These are phyloP conservation scores for Penicillium verrucosum DNA, from an alignment of 2,329 filamentous ascomycete genomes.

Conservation along the genomic window DNA sequence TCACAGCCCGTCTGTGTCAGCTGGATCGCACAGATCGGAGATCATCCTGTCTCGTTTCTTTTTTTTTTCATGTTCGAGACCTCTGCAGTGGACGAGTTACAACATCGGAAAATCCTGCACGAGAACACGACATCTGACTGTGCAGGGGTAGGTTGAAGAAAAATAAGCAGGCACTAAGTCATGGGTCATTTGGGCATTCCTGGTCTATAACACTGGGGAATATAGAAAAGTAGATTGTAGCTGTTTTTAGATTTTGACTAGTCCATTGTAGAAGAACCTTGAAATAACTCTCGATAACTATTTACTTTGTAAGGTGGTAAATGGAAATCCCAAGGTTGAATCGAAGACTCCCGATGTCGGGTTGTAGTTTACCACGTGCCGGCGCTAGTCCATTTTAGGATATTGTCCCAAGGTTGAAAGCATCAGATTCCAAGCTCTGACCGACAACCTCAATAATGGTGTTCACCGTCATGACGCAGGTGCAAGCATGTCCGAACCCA, in stretches of 20 bases:
- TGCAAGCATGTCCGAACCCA: constrained; percentile 44
- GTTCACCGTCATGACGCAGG: constrained; percentile 17
- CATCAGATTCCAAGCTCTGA: constrained; percentile 14
- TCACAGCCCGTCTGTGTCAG: constrained; percentile 21
- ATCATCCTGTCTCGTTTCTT: constrained; percentile 9
- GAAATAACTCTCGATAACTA: not conserved
- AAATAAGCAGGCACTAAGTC: constrained; percentile 1
- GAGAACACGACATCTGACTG: constrained; percentile 3
- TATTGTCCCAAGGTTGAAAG: constrained; percentile 10
- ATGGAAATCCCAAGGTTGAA: not conserved
- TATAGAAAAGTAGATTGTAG: not conserved
- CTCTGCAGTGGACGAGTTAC: not conserved
- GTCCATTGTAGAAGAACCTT: not conserved
- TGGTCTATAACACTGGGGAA: not conserved
- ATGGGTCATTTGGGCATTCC: not conserved
- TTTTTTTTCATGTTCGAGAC: constrained; percentile 9
- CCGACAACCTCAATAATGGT: not conserved
- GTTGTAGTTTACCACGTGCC: constrained; percentile 11
- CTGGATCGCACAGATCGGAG: constrained; percentile 18
- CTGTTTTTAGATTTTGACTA: not conserved
- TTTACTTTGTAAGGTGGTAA: not conserved
- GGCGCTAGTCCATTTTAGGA: constrained; percentile 14
- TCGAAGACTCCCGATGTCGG: constrained; percentile 4
- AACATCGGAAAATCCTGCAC: constrained; percentile 3
- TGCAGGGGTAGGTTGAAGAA: constrained; percentile 1